phyloP scores from a whole-genome alignment of 176 grass and related monocot genomes.

The Cenchrus fungigraminus region DNA sequence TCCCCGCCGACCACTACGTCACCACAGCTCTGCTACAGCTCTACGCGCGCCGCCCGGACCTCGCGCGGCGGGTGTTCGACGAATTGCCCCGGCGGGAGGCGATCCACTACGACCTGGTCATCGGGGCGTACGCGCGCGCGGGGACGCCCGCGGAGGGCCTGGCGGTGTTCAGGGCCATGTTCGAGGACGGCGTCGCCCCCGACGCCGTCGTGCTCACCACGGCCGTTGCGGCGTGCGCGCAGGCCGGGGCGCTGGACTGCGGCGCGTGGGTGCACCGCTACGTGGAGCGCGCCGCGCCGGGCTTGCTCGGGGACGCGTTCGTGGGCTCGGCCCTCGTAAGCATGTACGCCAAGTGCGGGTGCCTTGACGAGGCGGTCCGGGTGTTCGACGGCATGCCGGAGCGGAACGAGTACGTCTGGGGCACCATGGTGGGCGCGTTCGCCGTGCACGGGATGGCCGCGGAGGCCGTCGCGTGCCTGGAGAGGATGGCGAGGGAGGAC shows the following conservation, averaged over 20 bases:
- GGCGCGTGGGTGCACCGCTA: conserved; percentile 71
- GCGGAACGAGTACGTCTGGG: conserved; percentile 80
- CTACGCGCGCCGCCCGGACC: conserved; percentile 40
- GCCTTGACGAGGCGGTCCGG: conserved; percentile 50
- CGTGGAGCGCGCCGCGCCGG: conserved; percentile 34
- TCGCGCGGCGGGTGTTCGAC: conserved; percentile 62
- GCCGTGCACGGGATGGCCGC: conserved; percentile 64
- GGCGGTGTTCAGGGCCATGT: conserved; percentile 57
- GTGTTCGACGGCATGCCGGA: conserved; percentile 77
- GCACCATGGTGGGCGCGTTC: conserved; percentile 73
- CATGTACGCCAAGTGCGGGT: conserved; percentile 93
- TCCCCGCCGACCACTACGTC: conserved; percentile 76
- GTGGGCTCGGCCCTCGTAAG: conserved; percentile 72
- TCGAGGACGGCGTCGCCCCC: conserved; percentile 47
- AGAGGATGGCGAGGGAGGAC: conserved; percentile 66
- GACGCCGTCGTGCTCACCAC: conserved; percentile 78
- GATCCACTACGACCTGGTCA: conserved; percentile 84
- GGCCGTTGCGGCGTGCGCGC: conserved; percentile 61
- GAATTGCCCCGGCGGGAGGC: conserved; percentile 57
- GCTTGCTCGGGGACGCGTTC: conserved; percentile 59
- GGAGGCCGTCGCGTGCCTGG: conserved; percentile 59
- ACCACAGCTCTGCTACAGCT: conserved; percentile 72
- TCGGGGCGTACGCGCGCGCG: conserved; percentile 56
- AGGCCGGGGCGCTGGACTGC: conserved; percentile 62
- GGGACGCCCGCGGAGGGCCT: conserved; percentile 57